phyloP scores from a whole-genome alignment of 345 rosid species.

The Chamaenerion angustifolium region DNA sequence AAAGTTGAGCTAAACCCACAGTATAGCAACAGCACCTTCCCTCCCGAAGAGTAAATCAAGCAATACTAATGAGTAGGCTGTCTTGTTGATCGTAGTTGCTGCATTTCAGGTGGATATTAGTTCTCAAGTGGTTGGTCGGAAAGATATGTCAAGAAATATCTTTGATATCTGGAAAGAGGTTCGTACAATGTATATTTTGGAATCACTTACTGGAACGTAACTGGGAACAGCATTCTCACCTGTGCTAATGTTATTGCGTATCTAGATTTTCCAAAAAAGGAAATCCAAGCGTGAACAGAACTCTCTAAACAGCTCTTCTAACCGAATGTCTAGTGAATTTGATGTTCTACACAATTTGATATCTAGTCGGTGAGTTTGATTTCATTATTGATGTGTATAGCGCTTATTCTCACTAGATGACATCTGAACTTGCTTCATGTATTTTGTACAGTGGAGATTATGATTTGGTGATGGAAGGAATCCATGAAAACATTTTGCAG shows the following conservation, averaged over 20 bases:
- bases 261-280: conserved; percentile 75
- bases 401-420: conserved; percentile 7
- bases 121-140: conserved; percentile 84
- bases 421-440: conserved; percentile 9
- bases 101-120: conserved; percentile 55
- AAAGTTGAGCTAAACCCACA: background rate
- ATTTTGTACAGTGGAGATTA: conserved; percentile 68
- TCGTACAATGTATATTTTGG: background rate
- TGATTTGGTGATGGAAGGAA: conserved; percentile 72
- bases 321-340: conserved; percentile 33
- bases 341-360: conserved; percentile 51
- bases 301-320: conserved; percentile 11
- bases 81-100: conserved; percentile 4
- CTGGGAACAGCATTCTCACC: conserved; percentile 8
- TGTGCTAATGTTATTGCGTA: conserved; percentile 6
- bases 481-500: conserved; percentile 77
- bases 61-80: background rate
- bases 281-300: conserved; percentile 39
- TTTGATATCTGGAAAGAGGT: conserved; percentile 99
- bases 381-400: background rate
- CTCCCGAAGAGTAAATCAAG: background rate
- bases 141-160: conserved; percentile 71
- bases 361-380: conserved; percentile 46
- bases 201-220: background rate
- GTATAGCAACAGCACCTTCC: background rate